phyloP scores from a whole-genome alignment of 305 asterid species.

The Fraxinus sp. region DNA sequence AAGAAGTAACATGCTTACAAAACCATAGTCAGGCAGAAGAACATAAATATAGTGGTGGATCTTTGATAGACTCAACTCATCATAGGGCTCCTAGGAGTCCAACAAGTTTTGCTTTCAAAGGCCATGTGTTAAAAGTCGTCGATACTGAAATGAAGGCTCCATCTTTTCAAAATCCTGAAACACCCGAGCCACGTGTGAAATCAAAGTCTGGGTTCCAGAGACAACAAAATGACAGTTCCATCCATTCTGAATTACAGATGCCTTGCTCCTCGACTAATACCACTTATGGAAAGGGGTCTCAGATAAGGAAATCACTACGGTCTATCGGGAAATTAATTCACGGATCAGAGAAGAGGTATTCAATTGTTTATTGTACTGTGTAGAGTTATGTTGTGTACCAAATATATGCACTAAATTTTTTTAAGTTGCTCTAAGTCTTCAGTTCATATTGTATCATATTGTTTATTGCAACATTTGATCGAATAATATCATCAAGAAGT shows the following conservation, averaged over 20 bases:
- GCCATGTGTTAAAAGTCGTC: conserved; percentile 36
- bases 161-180: conserved; percentile 43
- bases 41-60: conserved; percentile 7
- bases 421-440: not conserved
- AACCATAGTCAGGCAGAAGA: not conserved
- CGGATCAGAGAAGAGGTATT: conserved; percentile 77
- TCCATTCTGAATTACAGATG: conserved; percentile 35
- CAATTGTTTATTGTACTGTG: not conserved
- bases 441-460: conserved; percentile 1
- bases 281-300: conserved; percentile 64
- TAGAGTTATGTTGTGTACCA: not conserved
- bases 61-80: conserved; percentile 14
- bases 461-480: not conserved
- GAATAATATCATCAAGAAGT: not conserved
- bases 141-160: conserved; percentile 47
- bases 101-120: conserved; percentile 32
- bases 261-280: conserved; percentile 43
- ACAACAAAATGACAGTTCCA: conserved; percentile 32
- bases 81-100: conserved; percentile 55
- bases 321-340: conserved; percentile 75
- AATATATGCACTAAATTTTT: not conserved
- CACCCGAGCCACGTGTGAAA: conserved; percentile 55
- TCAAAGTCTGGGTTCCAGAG: conserved; percentile 35
- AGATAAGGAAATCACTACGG: conserved; percentile 71
- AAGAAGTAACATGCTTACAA: conserved; percentile 24